Conservation (phyloP, 345 rosid genomes). For the Hypericum androsaemum region DNA sequence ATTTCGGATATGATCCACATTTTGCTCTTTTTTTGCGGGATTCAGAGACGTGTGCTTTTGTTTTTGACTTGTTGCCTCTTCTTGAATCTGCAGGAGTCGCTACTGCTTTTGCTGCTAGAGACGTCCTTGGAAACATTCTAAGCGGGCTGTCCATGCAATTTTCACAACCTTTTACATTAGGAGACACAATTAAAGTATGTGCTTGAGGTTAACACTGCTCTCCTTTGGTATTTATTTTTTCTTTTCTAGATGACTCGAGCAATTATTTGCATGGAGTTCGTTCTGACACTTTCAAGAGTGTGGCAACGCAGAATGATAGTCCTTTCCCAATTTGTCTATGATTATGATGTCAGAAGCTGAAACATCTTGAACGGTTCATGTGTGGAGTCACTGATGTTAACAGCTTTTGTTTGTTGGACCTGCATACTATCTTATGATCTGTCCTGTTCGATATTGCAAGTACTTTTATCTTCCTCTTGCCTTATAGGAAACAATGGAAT, state of each 20-base stretch:
- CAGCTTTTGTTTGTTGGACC: too few relatives aligned
- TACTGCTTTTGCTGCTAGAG: conserved; percentile 93
- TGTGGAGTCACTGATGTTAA: too few relatives aligned
- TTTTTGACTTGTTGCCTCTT: not conserved
- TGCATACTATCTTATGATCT: not conserved
- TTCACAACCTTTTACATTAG: conserved; percentile 78
- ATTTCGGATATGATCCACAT: too few relatives aligned
- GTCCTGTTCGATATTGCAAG: not conserved
- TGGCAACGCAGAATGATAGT: too few relatives aligned
- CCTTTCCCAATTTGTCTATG: too few relatives aligned
- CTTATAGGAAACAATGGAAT: not conserved
- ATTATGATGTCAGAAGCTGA: too few relatives aligned
- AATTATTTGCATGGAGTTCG: too few relatives aligned
- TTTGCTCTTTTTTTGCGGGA: not conserved
- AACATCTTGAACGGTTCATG: too few relatives aligned
- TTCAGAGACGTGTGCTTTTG: not conserved
- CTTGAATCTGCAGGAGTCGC: conserved; percentile 63
- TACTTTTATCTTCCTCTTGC: not conserved
- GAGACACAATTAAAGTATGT: conserved; percentile 90
- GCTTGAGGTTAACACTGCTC: not conserved
- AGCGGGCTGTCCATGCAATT: conserved; percentile 87
- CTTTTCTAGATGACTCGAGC: too few relatives aligned
- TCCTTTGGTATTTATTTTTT: too few relatives aligned
- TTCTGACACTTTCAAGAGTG: too few relatives aligned
- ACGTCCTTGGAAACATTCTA: conserved; percentile 83